phyloP scores from a whole-genome alignment of 2,329 filamentous ascomycete genomes.

The Fusarium lyarnte region DNA sequence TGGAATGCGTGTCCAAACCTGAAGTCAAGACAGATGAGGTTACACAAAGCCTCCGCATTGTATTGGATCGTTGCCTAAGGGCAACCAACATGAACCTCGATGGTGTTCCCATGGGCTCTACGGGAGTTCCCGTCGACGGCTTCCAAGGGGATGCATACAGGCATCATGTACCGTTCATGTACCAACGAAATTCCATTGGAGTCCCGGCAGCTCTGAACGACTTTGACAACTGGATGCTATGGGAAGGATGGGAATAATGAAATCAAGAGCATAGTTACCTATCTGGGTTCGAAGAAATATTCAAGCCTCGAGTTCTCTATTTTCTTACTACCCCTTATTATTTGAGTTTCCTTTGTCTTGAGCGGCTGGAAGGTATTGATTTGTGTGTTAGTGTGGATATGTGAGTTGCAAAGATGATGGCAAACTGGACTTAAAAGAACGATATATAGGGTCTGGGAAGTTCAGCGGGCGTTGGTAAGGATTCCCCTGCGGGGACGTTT shows the following conservation, averaged over 20 bases:
- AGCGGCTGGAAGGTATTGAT: neutral
- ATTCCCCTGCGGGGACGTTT: constrained; percentile 6
- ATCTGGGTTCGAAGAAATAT: neutral
- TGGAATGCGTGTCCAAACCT: constrained; percentile 55
- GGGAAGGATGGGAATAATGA: constrained; percentile 52
- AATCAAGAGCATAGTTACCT: neutral
- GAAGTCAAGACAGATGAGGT: constrained; percentile 56
- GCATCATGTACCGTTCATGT: constrained; percentile 45
- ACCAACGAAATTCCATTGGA: constrained; percentile 43
- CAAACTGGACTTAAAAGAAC: constrained; percentile 12
- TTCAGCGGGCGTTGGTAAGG: constrained; percentile 39
- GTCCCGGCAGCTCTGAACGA: constrained; percentile 42
- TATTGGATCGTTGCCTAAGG: constrained; percentile 58
- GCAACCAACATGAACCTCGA: constrained; percentile 56
- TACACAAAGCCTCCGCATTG: constrained; percentile 51
- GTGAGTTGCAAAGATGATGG: constrained; percentile 26
- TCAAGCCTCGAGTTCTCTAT: neutral
- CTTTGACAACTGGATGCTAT: constrained; percentile 51
- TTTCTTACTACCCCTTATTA: constrained; percentile 1
- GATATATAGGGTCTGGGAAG: constrained; percentile 15
- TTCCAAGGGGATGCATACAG: constrained; percentile 43
- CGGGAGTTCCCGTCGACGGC: constrained; percentile 16
- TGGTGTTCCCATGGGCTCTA: constrained; percentile 35
- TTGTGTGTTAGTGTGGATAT: constrained; percentile 25
- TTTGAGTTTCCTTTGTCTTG: constrained; percentile 14